These are phyloP conservation scores for Naganishia vaughanmartiniae DNA, from an alignment of 768 basidiomycete species.

Conservation along the genomic window DNA sequence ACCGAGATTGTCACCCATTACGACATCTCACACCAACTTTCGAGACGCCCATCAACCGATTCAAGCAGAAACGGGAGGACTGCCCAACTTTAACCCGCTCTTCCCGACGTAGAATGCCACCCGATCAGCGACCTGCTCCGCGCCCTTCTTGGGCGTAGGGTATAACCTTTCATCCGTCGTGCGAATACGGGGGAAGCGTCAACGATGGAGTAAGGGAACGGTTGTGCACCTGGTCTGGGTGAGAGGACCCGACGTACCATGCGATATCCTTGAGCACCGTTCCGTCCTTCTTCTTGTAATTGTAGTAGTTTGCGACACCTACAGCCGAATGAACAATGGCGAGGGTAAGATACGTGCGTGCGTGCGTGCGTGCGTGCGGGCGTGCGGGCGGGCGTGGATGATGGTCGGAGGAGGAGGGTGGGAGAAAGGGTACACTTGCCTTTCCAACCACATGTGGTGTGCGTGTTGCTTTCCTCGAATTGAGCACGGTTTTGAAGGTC, in stretches of 20 bases:
- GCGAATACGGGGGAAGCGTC: not conserved
- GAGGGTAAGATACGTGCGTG: no score
- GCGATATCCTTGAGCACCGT: slow-evolving; percentile 46
- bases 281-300: slow-evolving; percentile 45
- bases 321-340: no score
- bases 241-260: slow-evolving; percentile 32
- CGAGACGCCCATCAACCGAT: no score
- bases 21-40: no score
- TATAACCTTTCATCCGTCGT: slow-evolving; percentile 41
- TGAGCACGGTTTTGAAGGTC: slow-evolving; percentile 42
- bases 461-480: slow-evolving; percentile 41
- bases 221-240: not conserved
- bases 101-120: slow-evolving; percentile 48
- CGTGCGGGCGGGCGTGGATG: slow-evolving; percentile 1
- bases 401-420: not conserved
- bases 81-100: slow-evolving; percentile 29
- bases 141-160: slow-evolving; percentile 43
- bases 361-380: no score
- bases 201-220: not conserved
- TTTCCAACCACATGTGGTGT: slow-evolving; percentile 47
- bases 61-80: slow-evolving; percentile 14
- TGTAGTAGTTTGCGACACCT: slow-evolving; percentile 48
- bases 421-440: slow-evolving; percentile 35
- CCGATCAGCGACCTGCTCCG: slow-evolving; percentile 42
- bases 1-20: no score